A percentile compares a stretch with the other conserved stretches of the same genome.
phyloP scores from a whole-genome alignment of 2,329 filamentous ascomycete species.

The Aspergillus arachidicola region DNA sequence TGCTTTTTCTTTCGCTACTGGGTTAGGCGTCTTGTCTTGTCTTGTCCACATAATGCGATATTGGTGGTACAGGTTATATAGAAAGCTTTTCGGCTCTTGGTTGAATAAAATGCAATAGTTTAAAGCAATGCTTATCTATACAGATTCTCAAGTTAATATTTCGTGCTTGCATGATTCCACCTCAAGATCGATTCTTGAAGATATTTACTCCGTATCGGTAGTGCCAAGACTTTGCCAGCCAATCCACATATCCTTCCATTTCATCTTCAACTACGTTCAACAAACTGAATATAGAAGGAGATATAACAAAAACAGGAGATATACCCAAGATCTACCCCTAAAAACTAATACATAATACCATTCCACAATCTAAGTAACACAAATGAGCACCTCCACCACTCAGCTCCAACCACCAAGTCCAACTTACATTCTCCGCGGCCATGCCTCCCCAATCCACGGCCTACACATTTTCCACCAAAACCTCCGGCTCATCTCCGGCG shows the following conservation, averaged over 20 bases:
- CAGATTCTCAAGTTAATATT: too few relatives aligned
- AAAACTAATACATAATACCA: background rate
- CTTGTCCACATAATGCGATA: background rate
- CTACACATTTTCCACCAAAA: conserved; percentile 74
- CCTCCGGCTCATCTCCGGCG: conserved; percentile 77
- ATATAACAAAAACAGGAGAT: background rate
- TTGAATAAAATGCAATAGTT: background rate
- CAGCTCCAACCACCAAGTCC: conserved; percentile 54
- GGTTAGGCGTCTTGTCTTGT: background rate
- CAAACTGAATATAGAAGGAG: background rate
- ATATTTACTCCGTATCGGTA: background rate
- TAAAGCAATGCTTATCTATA: background rate
- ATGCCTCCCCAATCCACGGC: conserved; percentile 77
- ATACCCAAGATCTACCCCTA: background rate
- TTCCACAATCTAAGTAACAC: background rate
- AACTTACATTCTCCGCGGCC: conserved; percentile 78
- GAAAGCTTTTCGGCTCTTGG: background rate
- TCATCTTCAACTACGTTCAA: background rate
- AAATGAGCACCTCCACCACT: conserved; percentile 16
- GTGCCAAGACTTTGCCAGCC: background rate
- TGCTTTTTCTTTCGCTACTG: background rate
- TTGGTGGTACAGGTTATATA: background rate
- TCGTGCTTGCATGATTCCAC: background rate
- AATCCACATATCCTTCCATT: background rate
- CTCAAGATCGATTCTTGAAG: background rate